phyloP scores from a whole-genome alignment of 1,139 yeast genomes.

The Suhomyces bolitotheri region DNA sequence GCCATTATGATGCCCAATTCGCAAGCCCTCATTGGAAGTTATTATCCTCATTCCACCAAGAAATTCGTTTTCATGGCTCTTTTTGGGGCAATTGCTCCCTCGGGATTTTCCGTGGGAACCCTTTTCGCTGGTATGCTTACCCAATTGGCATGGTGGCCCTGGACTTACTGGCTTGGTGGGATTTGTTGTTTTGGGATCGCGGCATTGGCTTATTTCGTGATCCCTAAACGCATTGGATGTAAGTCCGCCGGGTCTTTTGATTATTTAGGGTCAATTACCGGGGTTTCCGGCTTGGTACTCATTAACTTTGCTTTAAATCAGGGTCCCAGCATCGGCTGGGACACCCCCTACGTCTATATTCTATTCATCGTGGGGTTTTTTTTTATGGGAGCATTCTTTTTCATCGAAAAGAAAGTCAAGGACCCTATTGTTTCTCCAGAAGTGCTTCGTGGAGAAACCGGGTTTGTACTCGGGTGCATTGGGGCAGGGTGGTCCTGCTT shows the following conservation, averaged over 20 bases:
- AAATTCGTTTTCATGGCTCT: conserved; percentile 46
- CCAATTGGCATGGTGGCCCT: conserved; percentile 49
- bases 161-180: conserved; percentile 53
- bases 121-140: conserved; percentile 47
- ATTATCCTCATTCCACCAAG: conserved; percentile 46
- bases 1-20: conserved; percentile 60
- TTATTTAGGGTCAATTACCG: conserved; percentile 46
- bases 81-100: conserved; percentile 62
- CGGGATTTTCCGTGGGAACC: conserved; percentile 55
- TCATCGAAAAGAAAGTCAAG: conserved; percentile 34
- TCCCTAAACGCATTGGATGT: conserved; percentile 42
- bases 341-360: conserved; percentile 47
- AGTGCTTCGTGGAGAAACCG: conserved; percentile 42
- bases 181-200: conserved; percentile 36
- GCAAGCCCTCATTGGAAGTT: conserved; percentile 54
- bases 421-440: conserved; percentile 52
- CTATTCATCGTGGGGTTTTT: conserved; percentile 50
- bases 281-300: conserved; percentile 50
- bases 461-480: conserved; percentile 49
- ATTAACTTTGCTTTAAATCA: conserved; percentile 62
- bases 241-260: conserved; percentile 39
- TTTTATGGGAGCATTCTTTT: conserved; percentile 35
- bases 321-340: conserved; percentile 64
- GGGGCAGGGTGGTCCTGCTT: conserved; percentile 63
- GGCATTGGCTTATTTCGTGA: conserved; percentile 33